Base-by-base conservation (phyloP, 2,329 filamentous ascomycete species). In the Balansia obtecta region DNA sequence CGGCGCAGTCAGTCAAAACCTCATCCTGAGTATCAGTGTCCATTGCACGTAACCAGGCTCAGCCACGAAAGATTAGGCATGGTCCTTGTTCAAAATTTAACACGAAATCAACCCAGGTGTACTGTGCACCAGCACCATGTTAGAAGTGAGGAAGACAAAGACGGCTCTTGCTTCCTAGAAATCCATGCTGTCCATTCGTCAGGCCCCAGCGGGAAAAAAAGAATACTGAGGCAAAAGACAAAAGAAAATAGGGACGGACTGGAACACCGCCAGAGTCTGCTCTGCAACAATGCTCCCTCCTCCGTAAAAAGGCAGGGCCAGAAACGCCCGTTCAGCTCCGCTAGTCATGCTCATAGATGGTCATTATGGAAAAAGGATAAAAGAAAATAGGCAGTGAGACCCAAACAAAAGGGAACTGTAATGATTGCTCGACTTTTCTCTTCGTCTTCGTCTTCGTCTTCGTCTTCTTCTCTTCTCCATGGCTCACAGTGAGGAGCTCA, bases 261-360 rank as follows among this genome's bases (percentile, higher is more conserved):
- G 11, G 34, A 46, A 27, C 27, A 44, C n/a, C 9, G n/a, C 33
- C 33, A 16, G 42, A n/a, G 12, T 30, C 42, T 7, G 22, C n/a
- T 32, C 20, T n/a, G 20, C 22, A 16, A 46, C 44, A 15, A 46
- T 46, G 44, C 22, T 30, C 34, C 34, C 10, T 30, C 22, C 37
- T 42, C 38, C 30, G 30, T 13, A n/a, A 16, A 22, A 40, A 34
- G 34, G 5, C 18, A 46, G 33, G 8, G 32, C 15, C 6, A 6
- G 41, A 37, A 42, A n/a, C 27, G 9, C 18, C 49, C 15, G 15
- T 9, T 12, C 38, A 51, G 48, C 50, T 45, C 50, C 50, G 27
- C n/a, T 49, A 44, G 22, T 48, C 46, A 51, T 51, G 50, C 50
- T 46, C 50, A 42, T 48, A 49, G 38, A 48, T 49, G 8, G 50